Base-by-base conservation (phyloP, 108 stramenopile genomes). In the Hondaea fermentalgiana region DNA sequence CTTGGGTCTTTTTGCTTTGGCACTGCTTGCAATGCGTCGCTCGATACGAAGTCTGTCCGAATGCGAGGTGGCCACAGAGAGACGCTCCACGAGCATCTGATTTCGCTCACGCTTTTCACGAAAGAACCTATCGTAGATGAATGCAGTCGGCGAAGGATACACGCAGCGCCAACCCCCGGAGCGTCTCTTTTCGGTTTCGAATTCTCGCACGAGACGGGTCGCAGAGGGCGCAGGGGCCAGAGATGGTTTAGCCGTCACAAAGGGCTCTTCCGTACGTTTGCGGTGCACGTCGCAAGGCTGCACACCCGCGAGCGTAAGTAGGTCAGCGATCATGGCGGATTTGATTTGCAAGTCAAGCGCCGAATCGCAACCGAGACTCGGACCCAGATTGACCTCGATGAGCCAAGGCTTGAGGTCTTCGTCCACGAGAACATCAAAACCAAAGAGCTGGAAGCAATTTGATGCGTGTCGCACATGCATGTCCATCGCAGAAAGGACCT, bases 351-450 rank as follows among this genome's bases (percentile, higher is more conserved):
- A 35, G 92, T 93, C 93, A n/a, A 89, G 42, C 10, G 87, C 58
- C 43, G 89, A 91, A 58, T 90, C 91, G 23, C 89, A 91, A 17
- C 72, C 91, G 44, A 93, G 87, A 47, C 91, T 92, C 5, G 93
- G 93, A 23, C 92, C 89, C 17, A 92, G 90, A 72, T 93, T 93
- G 5, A 91, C 92, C 21, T 93, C 93, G 60, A 93, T 14, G 21
- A 93, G 91, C 87, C 92, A 91, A 1, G 93, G 93, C 25, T 88
- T 76, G 35, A 87, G 90, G 42, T 90, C 21, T 14, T 60, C 89
- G 87, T 93, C 93, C 2, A 93, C 64, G 57, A 93, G 88, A 8
- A 93, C 64, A 17, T 93, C 93, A 58, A 92, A 92, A 4, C 93
- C 93, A 35, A 92, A 92, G 72, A 92, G 60, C 89, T 93, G 88